These are phyloP conservation scores for Pseudonitzschia multistriata DNA, from an alignment of 108 stramenopile genomes.

Conservation along the genomic window DNA sequence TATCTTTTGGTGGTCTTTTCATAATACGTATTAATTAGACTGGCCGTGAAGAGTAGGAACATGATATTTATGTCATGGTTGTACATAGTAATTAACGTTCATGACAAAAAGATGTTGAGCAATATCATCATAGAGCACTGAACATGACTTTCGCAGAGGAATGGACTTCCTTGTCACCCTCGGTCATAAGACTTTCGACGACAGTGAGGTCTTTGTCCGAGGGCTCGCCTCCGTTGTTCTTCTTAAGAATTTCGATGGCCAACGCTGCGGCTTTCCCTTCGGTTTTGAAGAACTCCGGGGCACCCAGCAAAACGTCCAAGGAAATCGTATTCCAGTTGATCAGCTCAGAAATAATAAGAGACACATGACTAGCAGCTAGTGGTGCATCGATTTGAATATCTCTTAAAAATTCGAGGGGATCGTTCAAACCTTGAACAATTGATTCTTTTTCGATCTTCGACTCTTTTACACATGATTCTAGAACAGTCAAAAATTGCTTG, in stretches of 20 bases:
- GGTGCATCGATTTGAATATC: constrained; percentile 87
- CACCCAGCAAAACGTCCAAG: constrained; percentile 50
- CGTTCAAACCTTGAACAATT: constrained; percentile 53
- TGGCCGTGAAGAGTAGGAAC: too few species aligned
- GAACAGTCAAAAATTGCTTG: constrained; percentile 48
- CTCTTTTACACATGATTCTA: constrained; percentile 42
- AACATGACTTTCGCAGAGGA: constrained; percentile 18
- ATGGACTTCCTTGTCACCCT: constrained; percentile 42
- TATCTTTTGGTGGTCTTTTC: too few species aligned
- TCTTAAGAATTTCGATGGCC: constrained; percentile 57
- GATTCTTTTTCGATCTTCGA: constrained; percentile 43
- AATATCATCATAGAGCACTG: constrained; percentile 13
- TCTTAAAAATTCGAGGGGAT: constrained; percentile 73
- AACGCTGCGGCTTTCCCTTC: constrained; percentile 67
- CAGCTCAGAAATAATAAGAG: constrained; percentile 55
- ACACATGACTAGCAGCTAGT: constrained; percentile 56
- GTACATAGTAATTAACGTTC: too few species aligned
- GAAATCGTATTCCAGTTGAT: constrained; percentile 44
- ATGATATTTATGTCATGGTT: not conserved
- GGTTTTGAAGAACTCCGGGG: constrained; percentile 69
- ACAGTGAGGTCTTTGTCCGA: constrained; percentile 44
- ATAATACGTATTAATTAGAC: too few species aligned
- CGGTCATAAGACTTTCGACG: constrained; percentile 67
- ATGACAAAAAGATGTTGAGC: too few species aligned
- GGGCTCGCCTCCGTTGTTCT: constrained; percentile 46